Conservation (phyloP, 2,329 filamentous ascomycete genomes). For the Akanthomyces muscarius region DNA sequence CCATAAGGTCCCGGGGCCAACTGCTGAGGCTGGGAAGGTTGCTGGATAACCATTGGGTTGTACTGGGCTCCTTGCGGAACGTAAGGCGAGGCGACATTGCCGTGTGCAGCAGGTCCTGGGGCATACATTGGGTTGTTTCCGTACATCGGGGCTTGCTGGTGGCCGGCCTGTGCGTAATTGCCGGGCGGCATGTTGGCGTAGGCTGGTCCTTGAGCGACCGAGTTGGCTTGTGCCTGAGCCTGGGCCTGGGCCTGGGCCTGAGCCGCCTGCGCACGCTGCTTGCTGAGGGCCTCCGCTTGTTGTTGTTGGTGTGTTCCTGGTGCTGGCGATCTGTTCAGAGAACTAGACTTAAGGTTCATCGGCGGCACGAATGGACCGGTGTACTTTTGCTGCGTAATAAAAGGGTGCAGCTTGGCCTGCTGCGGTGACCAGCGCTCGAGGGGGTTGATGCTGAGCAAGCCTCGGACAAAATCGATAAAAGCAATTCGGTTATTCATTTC, state of each 20-base stretch:
- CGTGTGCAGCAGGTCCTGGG: conserved; percentile 41
- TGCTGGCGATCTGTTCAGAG: conserved; percentile 79
- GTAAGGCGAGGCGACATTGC: conserved; percentile 67
- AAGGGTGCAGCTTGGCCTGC: conserved; percentile 94
- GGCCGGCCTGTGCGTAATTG: conserved; percentile 45
- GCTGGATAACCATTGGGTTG: conserved; percentile 68
- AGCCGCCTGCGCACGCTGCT: conserved; percentile 75
- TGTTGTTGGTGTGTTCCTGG: conserved; percentile 94
- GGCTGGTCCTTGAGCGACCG: conserved; percentile 57
- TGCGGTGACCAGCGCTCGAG: conserved; percentile 96
- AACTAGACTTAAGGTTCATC: conserved; percentile 90
- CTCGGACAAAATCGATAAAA: conserved; percentile 97
- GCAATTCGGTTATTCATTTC: conserved; percentile 98
- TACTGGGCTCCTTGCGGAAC: conserved; percentile 68
- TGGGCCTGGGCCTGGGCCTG: conserved; percentile 50
- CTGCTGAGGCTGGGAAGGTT: conserved; percentile 52
- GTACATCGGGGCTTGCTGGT: conserved; percentile 64
- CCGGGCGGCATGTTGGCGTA: conserved; percentile 51
- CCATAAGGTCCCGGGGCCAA: conserved; percentile 63
- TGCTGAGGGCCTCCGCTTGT: conserved; percentile 88
- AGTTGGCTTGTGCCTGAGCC: conserved; percentile 64
- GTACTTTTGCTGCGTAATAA: conserved; percentile 97
- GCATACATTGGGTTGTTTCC: conserved; percentile 80
- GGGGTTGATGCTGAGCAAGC: conserved; percentile 88
- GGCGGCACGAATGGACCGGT: conserved; percentile 94